Evolutionary conservation across 306 rosid genomes (phyloP).

Genomic region (Lotus japonicus): DNA sequence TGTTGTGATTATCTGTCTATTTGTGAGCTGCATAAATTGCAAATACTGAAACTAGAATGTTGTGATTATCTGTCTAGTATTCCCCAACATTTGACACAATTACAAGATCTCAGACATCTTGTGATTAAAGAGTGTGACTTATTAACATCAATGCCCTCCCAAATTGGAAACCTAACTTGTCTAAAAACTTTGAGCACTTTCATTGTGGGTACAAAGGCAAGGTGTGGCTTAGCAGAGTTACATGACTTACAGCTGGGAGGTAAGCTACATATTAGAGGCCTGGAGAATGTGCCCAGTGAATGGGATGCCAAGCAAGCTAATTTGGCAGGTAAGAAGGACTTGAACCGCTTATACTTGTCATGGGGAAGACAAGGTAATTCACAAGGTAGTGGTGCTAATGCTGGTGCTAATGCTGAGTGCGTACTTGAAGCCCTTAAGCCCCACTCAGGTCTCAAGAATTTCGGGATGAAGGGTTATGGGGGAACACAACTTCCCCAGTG

Average conservation of each 20-base stretch:
- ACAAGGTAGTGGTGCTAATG: background rate
- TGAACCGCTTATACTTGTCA: background rate
- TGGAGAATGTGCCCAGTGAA: background rate
- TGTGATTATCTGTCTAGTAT: rapidly evolving
- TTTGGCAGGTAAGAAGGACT: background rate
- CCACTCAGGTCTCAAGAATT: background rate
- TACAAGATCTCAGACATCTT: background rate
- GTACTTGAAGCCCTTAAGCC: slow-evolving; percentile 1
- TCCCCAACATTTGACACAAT: background rate
- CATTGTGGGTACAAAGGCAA: background rate
- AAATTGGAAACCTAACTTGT: background rate
- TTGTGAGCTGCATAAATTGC: background rate
- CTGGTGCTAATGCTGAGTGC: background rate
- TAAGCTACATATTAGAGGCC: background rate
- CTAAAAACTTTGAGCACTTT: background rate
- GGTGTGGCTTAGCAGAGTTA: background rate
- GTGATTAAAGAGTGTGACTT: background rate
- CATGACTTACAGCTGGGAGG: background rate
- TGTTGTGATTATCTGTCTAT: rapidly evolving
- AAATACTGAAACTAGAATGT: background rate
- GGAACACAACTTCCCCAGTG: background rate
- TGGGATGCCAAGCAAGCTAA: background rate
- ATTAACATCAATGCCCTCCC: background rate
- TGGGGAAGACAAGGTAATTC: background rate
- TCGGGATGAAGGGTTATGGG: background rate